A percentile compares a stretch with the other conserved stretches of the same genome.
Evolutionary conservation across 2,329 filamentous ascomycete genomes (phyloP).

Genomic region (Aureobasidium sp.): DNA sequence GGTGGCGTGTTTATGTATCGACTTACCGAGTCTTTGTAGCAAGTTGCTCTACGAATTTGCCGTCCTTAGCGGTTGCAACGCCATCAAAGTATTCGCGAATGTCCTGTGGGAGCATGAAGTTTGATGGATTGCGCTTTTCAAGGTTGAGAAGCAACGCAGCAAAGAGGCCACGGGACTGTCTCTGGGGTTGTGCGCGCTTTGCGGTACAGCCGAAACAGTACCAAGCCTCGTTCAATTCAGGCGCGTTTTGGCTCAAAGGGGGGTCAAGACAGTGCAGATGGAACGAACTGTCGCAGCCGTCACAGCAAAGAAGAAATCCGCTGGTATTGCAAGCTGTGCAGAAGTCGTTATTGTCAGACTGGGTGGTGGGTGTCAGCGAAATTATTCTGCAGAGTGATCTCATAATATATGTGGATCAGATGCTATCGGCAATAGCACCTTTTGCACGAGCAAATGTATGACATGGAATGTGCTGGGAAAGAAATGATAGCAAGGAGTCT

Average conservation of each 20-base stretch:
- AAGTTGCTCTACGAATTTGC: constrained; percentile 68
- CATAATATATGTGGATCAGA: not conserved
- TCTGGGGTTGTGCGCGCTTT: constrained; percentile 27
- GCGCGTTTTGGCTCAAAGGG: constrained; percentile 49
- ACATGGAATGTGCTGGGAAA: constrained; percentile 27
- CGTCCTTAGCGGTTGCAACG: constrained; percentile 65
- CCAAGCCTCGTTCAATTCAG: constrained; percentile 58
- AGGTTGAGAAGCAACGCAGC: constrained; percentile 51
- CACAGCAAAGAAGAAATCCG: constrained; percentile 85
- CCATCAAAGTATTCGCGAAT: constrained; percentile 72
- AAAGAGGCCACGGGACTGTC: constrained; percentile 48
- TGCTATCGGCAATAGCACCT: not conserved
- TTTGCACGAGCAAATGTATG: constrained; percentile 25
- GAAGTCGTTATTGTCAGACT: constrained; percentile 71
- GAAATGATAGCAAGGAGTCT: constrained; percentile 37
- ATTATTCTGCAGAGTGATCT: constrained; percentile 1
- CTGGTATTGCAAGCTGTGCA: constrained; percentile 79
- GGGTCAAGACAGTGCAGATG: constrained; percentile 86
- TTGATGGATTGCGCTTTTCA: constrained; percentile 28
- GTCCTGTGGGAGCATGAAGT: constrained; percentile 53
- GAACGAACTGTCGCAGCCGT: constrained; percentile 82
- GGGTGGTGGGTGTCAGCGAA: constrained; percentile 34
- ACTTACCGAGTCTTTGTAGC: constrained; percentile 52
- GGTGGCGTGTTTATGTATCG: not conserved
- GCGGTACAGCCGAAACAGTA: constrained; percentile 68